These are phyloP conservation scores for Phlebiopsis flavidoalba DNA, from an alignment of 768 basidiomycete genomes.

Conservation along the genomic window DNA sequence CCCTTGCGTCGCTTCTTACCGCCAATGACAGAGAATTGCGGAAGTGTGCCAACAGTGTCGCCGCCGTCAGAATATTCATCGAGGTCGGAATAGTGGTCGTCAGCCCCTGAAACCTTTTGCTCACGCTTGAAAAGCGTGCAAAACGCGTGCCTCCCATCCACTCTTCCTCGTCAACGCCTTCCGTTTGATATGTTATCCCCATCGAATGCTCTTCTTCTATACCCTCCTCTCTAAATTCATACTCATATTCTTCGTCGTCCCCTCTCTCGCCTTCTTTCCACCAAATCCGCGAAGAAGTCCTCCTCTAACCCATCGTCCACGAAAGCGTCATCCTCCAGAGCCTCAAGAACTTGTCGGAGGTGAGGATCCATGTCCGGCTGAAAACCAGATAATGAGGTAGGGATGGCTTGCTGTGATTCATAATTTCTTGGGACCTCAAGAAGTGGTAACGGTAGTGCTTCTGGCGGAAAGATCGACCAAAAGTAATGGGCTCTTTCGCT, in stretches of 20 bases:
- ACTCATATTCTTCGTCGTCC: constrained; percentile 55
- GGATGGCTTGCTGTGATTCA: constrained; percentile 74
- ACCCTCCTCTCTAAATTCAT: constrained; percentile 60
- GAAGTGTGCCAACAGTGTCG: constrained; percentile 79
- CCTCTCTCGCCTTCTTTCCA: constrained; percentile 66
- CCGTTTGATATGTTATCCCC: constrained; percentile 18
- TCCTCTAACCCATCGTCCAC: constrained; percentile 74
- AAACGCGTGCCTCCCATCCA: constrained; percentile 84
- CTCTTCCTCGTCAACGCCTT: constrained; percentile 17
- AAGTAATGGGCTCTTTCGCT: constrained; percentile 31
- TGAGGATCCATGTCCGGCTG: constrained; percentile 97
- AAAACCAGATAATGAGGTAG: constrained; percentile 80
- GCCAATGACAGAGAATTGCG: constrained; percentile 72
- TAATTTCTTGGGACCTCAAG: constrained; percentile 70
- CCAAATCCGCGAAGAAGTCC: constrained; percentile 70
- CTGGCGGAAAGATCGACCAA: constrained; percentile 60
- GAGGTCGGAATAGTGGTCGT: constrained; percentile 34
- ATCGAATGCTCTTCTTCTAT: constrained; percentile 27
- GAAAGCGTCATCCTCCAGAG: constrained; percentile 94
- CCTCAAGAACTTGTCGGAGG: constrained; percentile 87
- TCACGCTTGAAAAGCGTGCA: constrained; percentile 69
- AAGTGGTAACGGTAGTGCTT: constrained; percentile 62
- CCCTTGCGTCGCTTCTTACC: constrained; percentile 70
- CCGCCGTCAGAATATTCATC: constrained; percentile 59
- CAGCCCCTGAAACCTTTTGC: constrained; percentile 23